Conservation (phyloP, 306 rosid genomes). For the Canavalia gladiata region DNA sequence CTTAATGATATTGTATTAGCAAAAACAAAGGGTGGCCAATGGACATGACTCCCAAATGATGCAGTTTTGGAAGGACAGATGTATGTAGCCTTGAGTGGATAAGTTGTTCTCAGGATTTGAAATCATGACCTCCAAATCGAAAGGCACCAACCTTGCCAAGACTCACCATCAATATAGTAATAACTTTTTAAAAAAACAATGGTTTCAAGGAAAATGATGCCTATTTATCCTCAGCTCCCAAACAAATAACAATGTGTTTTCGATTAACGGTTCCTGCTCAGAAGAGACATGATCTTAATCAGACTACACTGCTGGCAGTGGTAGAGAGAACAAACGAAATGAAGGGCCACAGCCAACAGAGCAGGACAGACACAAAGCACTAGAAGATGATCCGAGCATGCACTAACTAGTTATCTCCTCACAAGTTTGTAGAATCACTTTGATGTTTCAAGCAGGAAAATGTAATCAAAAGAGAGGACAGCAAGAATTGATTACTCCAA, state of each 20-base stretch:
- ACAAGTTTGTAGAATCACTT: neutral
- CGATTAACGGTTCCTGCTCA: neutral
- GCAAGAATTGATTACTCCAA: neutral
- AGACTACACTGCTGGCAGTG: neutral
- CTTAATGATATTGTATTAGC: neutral
- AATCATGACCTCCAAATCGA: neutral
- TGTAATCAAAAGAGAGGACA: slow-evolving; percentile 22
- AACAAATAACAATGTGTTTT: slow-evolving; percentile 20
- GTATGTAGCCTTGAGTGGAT: neutral
- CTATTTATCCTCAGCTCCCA: slow-evolving; percentile 4
- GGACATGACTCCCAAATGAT: neutral
- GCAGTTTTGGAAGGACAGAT: neutral
- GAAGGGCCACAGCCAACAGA: neutral
- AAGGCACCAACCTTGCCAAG: neutral
- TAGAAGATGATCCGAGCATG: neutral
- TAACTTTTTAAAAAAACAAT: neutral
- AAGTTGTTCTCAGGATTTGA: neutral
- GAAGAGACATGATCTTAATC: slow-evolving; percentile 20
- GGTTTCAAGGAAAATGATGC: slow-evolving; percentile 5
- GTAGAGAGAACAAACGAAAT: neutral
- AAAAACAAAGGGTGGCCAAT: neutral
- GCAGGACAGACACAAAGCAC: neutral
- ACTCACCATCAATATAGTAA: neutral
- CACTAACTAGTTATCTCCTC: slow-evolving; percentile 20
- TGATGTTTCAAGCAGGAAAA: slow-evolving; percentile 1